Evolutionary conservation across 2,329 filamentous ascomycete genomes (phyloP).

Genomic region (Trichoderma aggressivum): DNA sequence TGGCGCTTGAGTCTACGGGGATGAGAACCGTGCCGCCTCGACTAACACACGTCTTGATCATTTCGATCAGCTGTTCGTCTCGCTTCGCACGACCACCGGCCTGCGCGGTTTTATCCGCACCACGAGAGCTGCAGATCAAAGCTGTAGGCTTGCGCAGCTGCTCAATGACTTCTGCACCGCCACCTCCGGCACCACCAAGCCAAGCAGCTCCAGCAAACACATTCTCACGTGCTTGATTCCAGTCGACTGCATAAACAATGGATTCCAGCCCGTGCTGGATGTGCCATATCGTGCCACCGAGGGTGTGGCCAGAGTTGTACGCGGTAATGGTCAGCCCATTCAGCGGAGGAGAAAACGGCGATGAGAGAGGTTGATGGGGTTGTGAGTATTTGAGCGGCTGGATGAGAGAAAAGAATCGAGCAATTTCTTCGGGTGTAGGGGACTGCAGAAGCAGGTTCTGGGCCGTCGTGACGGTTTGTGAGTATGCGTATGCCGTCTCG

Average conservation of each 20-base stretch:
- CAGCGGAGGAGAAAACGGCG: slow-evolving; percentile 82
- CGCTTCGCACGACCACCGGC: slow-evolving; percentile 72
- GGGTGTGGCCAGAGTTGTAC: slow-evolving; percentile 92
- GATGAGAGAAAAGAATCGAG: slow-evolving; percentile 84
- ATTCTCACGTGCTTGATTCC: slow-evolving; percentile 97
- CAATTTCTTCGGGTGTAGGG: slow-evolving; percentile 84
- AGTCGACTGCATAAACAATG: slow-evolving; percentile 95
- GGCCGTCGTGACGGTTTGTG: slow-evolving; percentile 47
- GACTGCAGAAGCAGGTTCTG: slow-evolving; percentile 61
- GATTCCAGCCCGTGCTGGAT: slow-evolving; percentile 96
- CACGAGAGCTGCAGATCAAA: slow-evolving; percentile 84
- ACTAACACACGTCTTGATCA: slow-evolving; percentile 73
- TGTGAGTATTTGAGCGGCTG: slow-evolving; percentile 96
- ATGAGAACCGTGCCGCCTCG: slow-evolving; percentile 89
- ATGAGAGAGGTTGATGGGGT: slow-evolving; percentile 83
- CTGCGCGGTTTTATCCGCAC: slow-evolving; percentile 67
- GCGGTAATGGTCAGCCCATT: slow-evolving; percentile 93
- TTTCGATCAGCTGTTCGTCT: slow-evolving; percentile 79
- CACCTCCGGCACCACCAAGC: slow-evolving; percentile 76
- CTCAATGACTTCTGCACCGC: slow-evolving; percentile 88
- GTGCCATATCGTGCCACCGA: slow-evolving; percentile 98
- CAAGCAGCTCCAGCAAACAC: slow-evolving; percentile 91
- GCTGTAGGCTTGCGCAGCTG: slow-evolving; percentile 90
- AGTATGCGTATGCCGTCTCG: slow-evolving; percentile 54
- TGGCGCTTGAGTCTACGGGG: slow-evolving; percentile 91